Conservation (phyloP, 139 green algal genomes). For the Mesotaenium endlicherianum region DNA sequence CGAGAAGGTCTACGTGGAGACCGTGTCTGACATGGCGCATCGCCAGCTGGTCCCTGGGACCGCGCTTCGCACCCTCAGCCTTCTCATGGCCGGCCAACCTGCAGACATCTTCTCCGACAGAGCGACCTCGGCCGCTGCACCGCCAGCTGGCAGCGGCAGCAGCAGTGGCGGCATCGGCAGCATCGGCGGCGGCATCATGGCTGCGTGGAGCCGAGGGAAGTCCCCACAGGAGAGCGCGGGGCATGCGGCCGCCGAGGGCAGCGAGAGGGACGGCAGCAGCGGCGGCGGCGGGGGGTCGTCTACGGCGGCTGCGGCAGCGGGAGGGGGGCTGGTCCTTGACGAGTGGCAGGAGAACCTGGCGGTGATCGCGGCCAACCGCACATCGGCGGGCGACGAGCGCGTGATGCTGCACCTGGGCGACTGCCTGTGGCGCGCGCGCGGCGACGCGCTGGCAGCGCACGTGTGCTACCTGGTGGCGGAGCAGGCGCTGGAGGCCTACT, state of each 20-base stretch:
- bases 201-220: not conserved
- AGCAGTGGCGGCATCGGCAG: not conserved
- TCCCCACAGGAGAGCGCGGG: too few relatives aligned
- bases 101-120: conserved; percentile 48
- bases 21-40: conserved; percentile 52
- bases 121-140: not conserved
- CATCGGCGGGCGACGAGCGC: conserved; percentile 50
- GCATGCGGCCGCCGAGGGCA: too few relatives aligned
- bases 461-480: conserved; percentile 73
- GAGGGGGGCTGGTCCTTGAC: too few relatives aligned
- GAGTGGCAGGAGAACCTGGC: conserved; percentile 75
- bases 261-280: not conserved
- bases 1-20: conserved; percentile 29
- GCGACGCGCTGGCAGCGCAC: conserved; percentile 65
- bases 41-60: conserved; percentile 43
- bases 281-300: not conserved
- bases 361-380: conserved; percentile 64
- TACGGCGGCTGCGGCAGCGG: not conserved
- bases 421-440: conserved; percentile 54
- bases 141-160: not conserved
- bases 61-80: conserved; percentile 65
- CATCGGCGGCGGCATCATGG: too few relatives aligned
- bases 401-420: conserved; percentile 70
- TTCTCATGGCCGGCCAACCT: conserved; percentile 63
- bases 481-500: conserved; percentile 37